Evolutionary conservation across 129 eudicot species (phyloP), one percentile per base, ranked within the genome.

Genomic region (Artemisia annua): DNA sequence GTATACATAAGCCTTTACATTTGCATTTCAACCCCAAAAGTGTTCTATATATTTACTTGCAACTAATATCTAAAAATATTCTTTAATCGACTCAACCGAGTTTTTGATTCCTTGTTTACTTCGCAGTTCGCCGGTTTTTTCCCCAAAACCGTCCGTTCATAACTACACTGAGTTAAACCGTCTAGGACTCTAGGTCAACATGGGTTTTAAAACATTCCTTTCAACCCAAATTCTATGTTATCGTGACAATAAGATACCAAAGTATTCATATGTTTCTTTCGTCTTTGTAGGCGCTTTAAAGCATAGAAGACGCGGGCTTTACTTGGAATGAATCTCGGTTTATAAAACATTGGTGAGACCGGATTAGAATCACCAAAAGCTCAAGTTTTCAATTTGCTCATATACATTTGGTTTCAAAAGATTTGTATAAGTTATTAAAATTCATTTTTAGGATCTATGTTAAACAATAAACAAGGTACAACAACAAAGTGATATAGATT

Each of bases 281-380:
- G 1, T 39, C 13, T 51, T 43, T 71, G 57, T 44, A 71, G 67
- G 77, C 56, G 67, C 53, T 64, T 71, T 54, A 55, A 64, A 7
- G 73, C 11, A 7, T n/a, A 17, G 19, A n/a, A 16, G 80, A 48
- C 60, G 61, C 26, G 69, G 48, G 80, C 58, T 76, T 58, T 68
- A 44, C 54, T 7, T 28, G 61, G 52, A 75, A 78, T 63, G 71
- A 53, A 70, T 66, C 58, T 70, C 12, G 30, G 44, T 58, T 58
- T 66, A 5, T 63, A 35, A 30, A 26, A 72, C 22, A 22, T 0
- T 19, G 50, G 69, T n/a, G 77, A 17, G 70, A 16, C 50, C 16
- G 13, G 20, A 62, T 61, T 59, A 61, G 48, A 28, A 28, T 50
- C 26, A 24, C 48, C 51, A 59, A 17, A 68, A 32, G 54, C 73